Evolutionary conservation across 2,329 filamentous ascomycete genomes (phyloP).

Genomic region (Huntiella bhutanensis): DNA sequence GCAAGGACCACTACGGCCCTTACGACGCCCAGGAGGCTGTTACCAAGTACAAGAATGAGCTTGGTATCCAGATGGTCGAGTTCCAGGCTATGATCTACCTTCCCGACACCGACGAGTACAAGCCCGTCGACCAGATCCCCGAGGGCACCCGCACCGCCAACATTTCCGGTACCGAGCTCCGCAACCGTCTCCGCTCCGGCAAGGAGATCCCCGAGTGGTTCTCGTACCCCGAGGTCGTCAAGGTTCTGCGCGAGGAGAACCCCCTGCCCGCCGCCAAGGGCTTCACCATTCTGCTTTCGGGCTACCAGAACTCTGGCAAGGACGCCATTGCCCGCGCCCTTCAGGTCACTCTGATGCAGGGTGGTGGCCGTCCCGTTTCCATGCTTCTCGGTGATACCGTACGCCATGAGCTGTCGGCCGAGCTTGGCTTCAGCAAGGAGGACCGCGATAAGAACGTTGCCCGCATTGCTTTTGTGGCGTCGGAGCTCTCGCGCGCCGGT

Average conservation of each 20-base stretch:
- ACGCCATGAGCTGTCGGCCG: constrained; percentile 75
- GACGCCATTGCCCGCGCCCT: constrained; percentile 89
- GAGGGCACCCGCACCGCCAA: constrained; percentile 69
- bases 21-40: constrained; percentile 95
- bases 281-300: constrained; percentile 96
- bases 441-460: constrained; percentile 91
- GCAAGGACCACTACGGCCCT: constrained; percentile 90
- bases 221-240: constrained; percentile 97
- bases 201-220: constrained; percentile 98
- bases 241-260: constrained; percentile 89
- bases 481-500: constrained; percentile 81
- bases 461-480: constrained; percentile 89
- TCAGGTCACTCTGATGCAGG: constrained; percentile 94
- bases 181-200: constrained; percentile 73
- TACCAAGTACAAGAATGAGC: constrained; percentile 88
- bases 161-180: constrained; percentile 80
- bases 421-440: constrained; percentile 84
- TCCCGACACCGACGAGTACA: constrained; percentile 92
- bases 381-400: constrained; percentile 92
- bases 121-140: constrained; percentile 75
- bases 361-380: constrained; percentile 84
- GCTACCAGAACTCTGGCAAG: constrained; percentile 93
- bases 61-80: constrained; percentile 95
- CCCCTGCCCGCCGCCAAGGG: constrained; percentile 79
- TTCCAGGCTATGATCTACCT: constrained; percentile 99